Conservation (phyloP, 2,329 filamentous ascomycete species). For the Tetracladium maxilliforme region DNA sequence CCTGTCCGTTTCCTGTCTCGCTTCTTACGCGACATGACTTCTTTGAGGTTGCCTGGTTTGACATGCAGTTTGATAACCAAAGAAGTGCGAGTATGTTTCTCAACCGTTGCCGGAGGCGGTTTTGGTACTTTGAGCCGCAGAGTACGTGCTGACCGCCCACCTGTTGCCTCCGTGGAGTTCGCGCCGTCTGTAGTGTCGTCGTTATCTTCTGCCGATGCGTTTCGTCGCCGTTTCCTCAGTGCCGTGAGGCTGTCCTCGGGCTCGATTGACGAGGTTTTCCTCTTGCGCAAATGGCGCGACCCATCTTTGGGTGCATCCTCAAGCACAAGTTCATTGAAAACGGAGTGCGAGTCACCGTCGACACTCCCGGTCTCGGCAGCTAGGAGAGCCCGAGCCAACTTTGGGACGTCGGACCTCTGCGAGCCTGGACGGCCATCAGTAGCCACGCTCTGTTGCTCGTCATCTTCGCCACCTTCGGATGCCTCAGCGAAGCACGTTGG, state of each 20-base stretch:
- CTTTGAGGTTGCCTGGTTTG: no score
- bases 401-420: slow-evolving; percentile 44
- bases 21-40: no score
- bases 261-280: slow-evolving; percentile 63
- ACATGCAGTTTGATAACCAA: no score
- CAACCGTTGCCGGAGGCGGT: no score
- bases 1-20: no score
- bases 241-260: slow-evolving; percentile 31
- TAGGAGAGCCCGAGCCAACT: slow-evolving; percentile 56
- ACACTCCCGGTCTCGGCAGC: slow-evolving; percentile 50
- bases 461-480: slow-evolving; percentile 15
- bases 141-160: slow-evolving; percentile 37
- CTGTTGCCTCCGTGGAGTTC: no score
- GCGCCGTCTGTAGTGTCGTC: slow-evolving; percentile 15
- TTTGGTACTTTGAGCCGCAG: slow-evolving; percentile 34
- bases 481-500: slow-evolving; percentile 30
- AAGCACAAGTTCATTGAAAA: slow-evolving; percentile 59
- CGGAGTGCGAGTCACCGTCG: slow-evolving; percentile 58
- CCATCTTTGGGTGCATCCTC: slow-evolving; percentile 64
- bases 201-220: slow-evolving; percentile 24
- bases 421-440: no score
- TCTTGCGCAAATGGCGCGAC: slow-evolving; percentile 65
- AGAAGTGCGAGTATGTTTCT: no score
- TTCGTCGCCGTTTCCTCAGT: slow-evolving; percentile 37
- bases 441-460: no score